Evolutionary conservation across 441 rosid genomes (phyloP).

Genomic region (Arabidopsis hybrid): DNA sequence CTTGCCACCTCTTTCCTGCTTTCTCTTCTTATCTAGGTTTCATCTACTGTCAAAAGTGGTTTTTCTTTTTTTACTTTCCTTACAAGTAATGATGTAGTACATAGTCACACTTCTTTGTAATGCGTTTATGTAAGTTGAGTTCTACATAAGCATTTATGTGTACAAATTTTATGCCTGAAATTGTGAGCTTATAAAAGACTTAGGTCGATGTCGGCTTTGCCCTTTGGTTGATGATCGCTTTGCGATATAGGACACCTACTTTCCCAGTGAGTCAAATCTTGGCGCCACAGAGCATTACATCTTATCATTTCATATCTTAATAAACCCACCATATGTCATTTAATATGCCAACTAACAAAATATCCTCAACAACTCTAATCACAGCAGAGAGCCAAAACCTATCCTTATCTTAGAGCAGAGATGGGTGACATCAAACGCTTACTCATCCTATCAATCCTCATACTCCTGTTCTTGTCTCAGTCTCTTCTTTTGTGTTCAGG

Average conservation of each 20-base stretch:
- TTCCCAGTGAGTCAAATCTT: slow-evolving; percentile 6
- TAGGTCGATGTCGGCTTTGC: slow-evolving; percentile 21
- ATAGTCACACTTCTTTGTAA: too few relatives aligned
- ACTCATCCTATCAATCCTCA: slow-evolving; percentile 25
- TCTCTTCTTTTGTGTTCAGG: slow-evolving; percentile 39
- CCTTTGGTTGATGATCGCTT: slow-evolving; percentile 10
- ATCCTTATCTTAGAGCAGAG: slow-evolving; percentile 12
- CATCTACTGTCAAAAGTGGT: too few relatives aligned
- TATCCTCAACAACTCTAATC: background rate
- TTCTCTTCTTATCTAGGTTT: too few relatives aligned
- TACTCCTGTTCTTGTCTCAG: slow-evolving; percentile 38
- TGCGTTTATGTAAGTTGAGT: too few relatives aligned
- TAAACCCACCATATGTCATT: slow-evolving; percentile 19
- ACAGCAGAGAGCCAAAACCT: slow-evolving; percentile 9
- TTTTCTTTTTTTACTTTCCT: too few relatives aligned
- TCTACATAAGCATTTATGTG: too few relatives aligned
- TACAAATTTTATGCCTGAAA: too few relatives aligned
- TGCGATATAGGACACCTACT: background rate
- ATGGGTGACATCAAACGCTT: slow-evolving; percentile 37
- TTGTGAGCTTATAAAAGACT: background rate
- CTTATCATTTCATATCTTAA: slow-evolving; percentile 13
- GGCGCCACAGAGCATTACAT: slow-evolving; percentile 36
- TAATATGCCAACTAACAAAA: background rate
- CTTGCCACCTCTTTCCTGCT: too few relatives aligned
- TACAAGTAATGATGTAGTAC: too few relatives aligned